A percentile compares a stretch with the other conserved stretches of the same genome.
These are phyloP conservation scores for Juglanconis juglandina DNA, from an alignment of 2,329 filamentous ascomycete genomes.

Conservation along the genomic window DNA sequence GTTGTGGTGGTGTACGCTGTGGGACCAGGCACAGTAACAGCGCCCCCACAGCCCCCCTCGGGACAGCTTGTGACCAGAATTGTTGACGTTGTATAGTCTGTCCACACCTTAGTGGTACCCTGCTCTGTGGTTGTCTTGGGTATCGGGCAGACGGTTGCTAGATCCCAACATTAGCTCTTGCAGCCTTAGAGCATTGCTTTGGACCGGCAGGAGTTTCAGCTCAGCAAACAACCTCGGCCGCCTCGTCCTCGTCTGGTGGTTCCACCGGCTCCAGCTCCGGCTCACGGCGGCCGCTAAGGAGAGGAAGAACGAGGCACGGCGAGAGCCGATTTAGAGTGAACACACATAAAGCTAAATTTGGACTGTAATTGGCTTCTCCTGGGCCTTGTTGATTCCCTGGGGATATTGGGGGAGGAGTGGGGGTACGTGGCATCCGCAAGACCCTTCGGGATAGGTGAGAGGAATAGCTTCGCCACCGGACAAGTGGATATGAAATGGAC, in stretches of 20 bases:
- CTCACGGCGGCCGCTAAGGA: not conserved
- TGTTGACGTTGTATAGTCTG: conserved; percentile 41
- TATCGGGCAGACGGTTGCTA: conserved; percentile 43
- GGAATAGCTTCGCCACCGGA: not conserved
- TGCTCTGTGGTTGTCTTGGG: conserved; percentile 38
- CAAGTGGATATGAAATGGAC: not conserved
- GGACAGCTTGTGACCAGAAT: conserved; percentile 38
- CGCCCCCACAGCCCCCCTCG: conserved; percentile 31
- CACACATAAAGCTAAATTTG: too few species aligned
- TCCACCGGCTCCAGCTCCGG: too few species aligned
- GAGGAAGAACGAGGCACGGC: too few species aligned
- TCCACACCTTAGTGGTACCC: conserved; percentile 40
- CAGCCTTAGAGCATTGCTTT: not conserved
- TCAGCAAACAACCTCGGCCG: too few species aligned
- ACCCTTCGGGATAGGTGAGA: too few species aligned
- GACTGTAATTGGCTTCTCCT: too few species aligned
- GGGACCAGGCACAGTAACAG: conserved; percentile 35
- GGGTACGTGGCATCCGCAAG: too few species aligned
- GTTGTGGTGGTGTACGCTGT: conserved; percentile 30
- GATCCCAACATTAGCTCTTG: conserved; percentile 31
- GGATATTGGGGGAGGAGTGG: too few species aligned
- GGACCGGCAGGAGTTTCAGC: not conserved
- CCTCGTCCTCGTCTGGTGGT: too few species aligned
- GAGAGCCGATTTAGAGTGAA: too few species aligned
- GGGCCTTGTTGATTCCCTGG: too few species aligned